Conservation (phyloP, 108 stramenopile species). For the Pseudonitzschia pungens region DNA sequence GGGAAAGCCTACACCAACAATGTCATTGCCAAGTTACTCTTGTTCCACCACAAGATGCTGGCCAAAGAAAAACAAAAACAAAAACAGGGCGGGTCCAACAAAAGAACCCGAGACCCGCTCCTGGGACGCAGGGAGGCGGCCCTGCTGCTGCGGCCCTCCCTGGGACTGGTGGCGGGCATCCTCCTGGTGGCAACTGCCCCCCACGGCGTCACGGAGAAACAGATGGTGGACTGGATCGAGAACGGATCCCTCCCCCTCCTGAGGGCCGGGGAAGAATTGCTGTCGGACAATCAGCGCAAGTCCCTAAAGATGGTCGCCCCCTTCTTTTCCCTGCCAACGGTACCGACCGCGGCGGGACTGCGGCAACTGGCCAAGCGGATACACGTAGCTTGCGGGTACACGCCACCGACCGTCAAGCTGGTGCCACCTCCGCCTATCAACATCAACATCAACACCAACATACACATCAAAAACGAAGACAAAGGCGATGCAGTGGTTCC, state of each 20-base stretch:
- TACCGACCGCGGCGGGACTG: constrained; percentile 13
- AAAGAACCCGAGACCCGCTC: neutral
- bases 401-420: constrained; percentile 7
- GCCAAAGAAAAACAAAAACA: neutral
- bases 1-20: neutral
- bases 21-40: neutral
- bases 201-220: constrained; percentile 45
- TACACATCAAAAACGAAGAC: too few species aligned
- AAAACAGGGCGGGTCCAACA: too few species aligned
- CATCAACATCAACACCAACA: too few species aligned
- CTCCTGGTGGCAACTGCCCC: constrained; percentile 52
- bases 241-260: constrained; percentile 60
- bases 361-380: neutral
- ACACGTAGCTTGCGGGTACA: constrained; percentile 30
- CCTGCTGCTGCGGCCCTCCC: constrained; percentile 44
- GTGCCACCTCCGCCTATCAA: too few species aligned
- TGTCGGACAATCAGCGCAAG: constrained; percentile 38
- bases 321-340: constrained; percentile 33
- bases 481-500: too few species aligned
- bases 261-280: constrained; percentile 47
- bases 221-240: constrained; percentile 50
- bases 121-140: constrained; percentile 52
- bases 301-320: constrained; percentile 29
- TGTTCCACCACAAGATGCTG: neutral
- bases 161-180: constrained; percentile 50